Conservation (phyloP, 768 basidiomycete species). For the Termitomyces sp. region DNA sequence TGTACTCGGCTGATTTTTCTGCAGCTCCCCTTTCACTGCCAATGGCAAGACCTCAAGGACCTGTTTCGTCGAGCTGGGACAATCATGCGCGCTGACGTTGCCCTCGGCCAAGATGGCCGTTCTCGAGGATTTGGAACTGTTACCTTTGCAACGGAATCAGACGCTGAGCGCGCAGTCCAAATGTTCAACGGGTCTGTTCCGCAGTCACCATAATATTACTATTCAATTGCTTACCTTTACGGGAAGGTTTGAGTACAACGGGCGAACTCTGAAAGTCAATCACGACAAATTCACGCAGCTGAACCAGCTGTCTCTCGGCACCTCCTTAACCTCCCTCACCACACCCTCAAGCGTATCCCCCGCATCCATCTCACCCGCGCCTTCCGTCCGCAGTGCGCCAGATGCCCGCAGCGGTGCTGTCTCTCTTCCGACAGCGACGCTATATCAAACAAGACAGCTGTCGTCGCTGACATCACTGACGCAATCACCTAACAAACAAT, state of each 20-base stretch:
- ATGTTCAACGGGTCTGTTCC: conserved; percentile 82
- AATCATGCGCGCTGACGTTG: conserved; percentile 88
- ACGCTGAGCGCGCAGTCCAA: conserved; percentile 78
- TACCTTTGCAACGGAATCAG: conserved; percentile 74
- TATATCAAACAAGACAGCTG: background rate
- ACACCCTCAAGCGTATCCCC: conserved; percentile 3
- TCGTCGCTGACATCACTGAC: background rate
- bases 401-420: background rate
- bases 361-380: background rate
- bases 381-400: background rate
- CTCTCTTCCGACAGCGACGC: background rate
- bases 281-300: conserved; percentile 75
- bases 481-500: background rate
- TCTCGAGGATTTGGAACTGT: conserved; percentile 94
- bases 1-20: conserved; percentile 12
- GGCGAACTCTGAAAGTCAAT: conserved; percentile 84
- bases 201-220: no score
- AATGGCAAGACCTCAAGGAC: conserved; percentile 99
- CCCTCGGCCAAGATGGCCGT: conserved; percentile 84
- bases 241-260: conserved; percentile 81
- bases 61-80: conserved; percentile 89
- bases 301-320: background rate
- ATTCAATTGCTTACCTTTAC: background rate
- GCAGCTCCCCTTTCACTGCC: conserved; percentile 87
- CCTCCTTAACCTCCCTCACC: background rate